Conservation (phyloP, 2,329 filamentous ascomycete genomes). For the Aspergillus pseudoterreus region DNA sequence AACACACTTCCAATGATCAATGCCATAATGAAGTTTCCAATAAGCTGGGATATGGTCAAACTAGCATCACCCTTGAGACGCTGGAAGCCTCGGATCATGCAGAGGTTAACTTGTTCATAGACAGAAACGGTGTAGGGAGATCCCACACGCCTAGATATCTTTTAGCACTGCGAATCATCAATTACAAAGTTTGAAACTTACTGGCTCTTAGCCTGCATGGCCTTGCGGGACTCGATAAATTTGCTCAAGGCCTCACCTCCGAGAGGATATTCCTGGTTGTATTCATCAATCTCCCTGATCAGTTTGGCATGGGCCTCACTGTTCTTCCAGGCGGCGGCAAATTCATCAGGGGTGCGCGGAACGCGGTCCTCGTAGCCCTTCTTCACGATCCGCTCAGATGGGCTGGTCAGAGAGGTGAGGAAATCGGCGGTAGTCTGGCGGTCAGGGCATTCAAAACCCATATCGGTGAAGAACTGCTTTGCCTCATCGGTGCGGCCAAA, state of each 20-base stretch:
- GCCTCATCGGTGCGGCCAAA: constrained; percentile 63
- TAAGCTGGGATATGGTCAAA: constrained; percentile 60
- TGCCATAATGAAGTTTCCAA: constrained; percentile 66
- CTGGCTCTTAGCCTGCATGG: constrained; percentile 43
- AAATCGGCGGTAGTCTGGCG: constrained; percentile 71
- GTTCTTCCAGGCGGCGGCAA: constrained; percentile 55
- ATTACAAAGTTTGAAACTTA: constrained; percentile 8
- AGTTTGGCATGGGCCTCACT: constrained; percentile 46
- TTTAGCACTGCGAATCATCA: constrained; percentile 3
- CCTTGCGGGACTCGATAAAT: constrained; percentile 40
- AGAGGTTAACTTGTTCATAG: constrained; percentile 66
- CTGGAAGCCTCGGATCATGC: constrained; percentile 72
- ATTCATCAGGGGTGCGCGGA: constrained; percentile 68
- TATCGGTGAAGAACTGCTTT: constrained; percentile 62
- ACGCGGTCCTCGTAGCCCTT: constrained; percentile 60
- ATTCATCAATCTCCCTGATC: constrained; percentile 42
- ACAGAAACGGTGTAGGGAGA: constrained; percentile 52
- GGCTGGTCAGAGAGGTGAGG: constrained; percentile 66
- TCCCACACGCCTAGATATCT: constrained; percentile 49
- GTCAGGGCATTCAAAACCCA: constrained; percentile 67
- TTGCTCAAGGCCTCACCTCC: constrained; percentile 38
- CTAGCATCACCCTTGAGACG: constrained; percentile 70
- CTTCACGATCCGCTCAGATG: constrained; percentile 55
- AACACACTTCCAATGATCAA: constrained; percentile 75
- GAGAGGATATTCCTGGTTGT: constrained; percentile 41